Evolutionary conservation across 164 flowering plant species (phyloP), one percentile per base, ranked within the genome.

Genomic region (Vitis rotundifolia): DNA sequence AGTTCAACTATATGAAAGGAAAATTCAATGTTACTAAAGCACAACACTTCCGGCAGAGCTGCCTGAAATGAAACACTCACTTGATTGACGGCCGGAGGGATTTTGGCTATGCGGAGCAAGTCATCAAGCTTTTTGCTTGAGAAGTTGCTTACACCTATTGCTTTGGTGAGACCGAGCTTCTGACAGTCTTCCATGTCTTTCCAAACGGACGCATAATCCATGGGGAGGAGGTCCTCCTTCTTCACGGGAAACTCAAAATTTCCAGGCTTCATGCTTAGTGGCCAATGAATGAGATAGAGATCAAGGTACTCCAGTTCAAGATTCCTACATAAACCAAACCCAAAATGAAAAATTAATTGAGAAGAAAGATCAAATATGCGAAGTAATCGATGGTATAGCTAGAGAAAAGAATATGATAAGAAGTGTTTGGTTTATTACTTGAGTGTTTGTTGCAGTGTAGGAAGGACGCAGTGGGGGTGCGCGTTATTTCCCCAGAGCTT

Each of bases 231-330:
- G 16, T 55, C 58, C 58, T 55, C 58, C 18, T 55, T n/a, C 19
- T 7, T 13, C 19, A n/a, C 3, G 9, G 58, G 58, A 6, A 55
- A 2, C 58, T 7, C 58, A 2, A 7, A 7, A 7, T 55, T n/a
- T 55, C 18, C 18, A 7, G 58, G 58, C 58, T 55, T 55, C 58
- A 55, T 7, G 58, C 58, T 55, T 8, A 55, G 9, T 18, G 58
- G 58, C 58, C 58, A 55, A 55, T 55, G 58, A n/a, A 55, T 55
- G 8, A 55, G 58, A 55, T 14, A 55, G 18, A 55, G 58, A 55
- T 55, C 58, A 13, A 55, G 15, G 58, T 55, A 55, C n/a, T 55
- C 58, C 19, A 55, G 9, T n/a, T 18, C 58, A 55, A 55, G 58
- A 55, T 55, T 55, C 18, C 58, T 55, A 15, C 58, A 18, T n/a